These are phyloP conservation scores for Mycena galericulata DNA, from an alignment of 768 basidiomycete species.

Conservation along the genomic window DNA sequence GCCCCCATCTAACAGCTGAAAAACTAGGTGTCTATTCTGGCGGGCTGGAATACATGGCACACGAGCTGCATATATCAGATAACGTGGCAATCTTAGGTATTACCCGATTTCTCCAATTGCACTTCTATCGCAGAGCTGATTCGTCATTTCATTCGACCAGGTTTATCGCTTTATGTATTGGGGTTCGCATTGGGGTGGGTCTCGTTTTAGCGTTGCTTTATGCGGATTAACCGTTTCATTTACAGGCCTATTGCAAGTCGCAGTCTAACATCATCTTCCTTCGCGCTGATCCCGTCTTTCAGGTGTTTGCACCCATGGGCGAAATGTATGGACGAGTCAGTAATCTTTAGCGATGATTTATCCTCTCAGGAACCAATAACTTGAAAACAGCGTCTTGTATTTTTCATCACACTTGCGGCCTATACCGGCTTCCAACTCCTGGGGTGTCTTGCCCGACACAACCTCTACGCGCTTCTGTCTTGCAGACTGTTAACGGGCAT, in stretches of 20 bases:
- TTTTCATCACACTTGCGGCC: slow-evolving; percentile 62
- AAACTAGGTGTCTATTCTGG: slow-evolving; percentile 55
- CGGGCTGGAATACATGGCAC: slow-evolving; percentile 57
- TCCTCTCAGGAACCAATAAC: background rate
- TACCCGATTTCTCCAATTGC: background rate
- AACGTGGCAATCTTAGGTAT: slow-evolving; percentile 65
- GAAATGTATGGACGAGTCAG: slow-evolving; percentile 70
- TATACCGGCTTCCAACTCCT: slow-evolving; percentile 68
- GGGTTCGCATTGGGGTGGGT: slow-evolving; percentile 70
- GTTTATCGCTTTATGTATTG: slow-evolving; percentile 69
- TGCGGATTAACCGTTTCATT: background rate
- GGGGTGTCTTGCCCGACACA: slow-evolving; percentile 60
- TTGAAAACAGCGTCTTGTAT: slow-evolving; percentile 62
- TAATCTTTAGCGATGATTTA: slow-evolving; percentile 9
- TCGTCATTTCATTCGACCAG: slow-evolving; percentile 6
- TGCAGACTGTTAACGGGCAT: slow-evolving; percentile 69
- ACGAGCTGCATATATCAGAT: slow-evolving; percentile 61
- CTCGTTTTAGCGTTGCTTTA: background rate
- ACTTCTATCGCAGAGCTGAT: background rate
- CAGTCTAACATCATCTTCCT: background rate
- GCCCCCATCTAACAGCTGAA: background rate
- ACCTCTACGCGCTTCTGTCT: slow-evolving; percentile 59
- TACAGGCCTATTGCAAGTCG: slow-evolving; percentile 20
- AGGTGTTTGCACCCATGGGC: slow-evolving; percentile 68
- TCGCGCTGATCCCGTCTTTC: slow-evolving; percentile 40